Evolutionary conservation across 2,329 filamentous ascomycete species (phyloP), one percentile per base, ranked within the genome.

Genomic region (Lachnellula cervina): DNA sequence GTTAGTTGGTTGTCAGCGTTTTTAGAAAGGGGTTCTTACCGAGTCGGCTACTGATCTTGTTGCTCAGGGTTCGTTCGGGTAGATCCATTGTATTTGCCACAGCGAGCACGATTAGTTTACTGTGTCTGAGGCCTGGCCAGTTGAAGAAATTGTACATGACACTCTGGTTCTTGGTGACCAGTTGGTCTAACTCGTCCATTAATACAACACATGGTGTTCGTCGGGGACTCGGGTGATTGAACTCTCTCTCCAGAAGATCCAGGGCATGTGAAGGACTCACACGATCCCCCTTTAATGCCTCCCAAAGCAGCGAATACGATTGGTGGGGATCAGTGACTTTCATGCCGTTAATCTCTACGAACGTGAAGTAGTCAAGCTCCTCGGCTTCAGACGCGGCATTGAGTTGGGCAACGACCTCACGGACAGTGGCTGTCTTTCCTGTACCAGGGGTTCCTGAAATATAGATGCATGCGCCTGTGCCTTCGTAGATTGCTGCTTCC

Each of bases 121-220:
- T 96, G 72, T 99, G 92, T 49, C 89, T 83, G 52, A 97, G 78
- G 11, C 90, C 89, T 4, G 94, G 94, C 94, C 94, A 99, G 69
- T 99, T 99, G 81, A 99, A 99, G 73, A 99, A 99, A 72, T 99
- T 99, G 76, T 99, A 99, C 94, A 99, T 99, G 73, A 99, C 94
- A n/a, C 90, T 93, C 71, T 99, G 95, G 67, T 96, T 97, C 69
- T 93, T 94, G 13, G 94, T 99, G 5, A 99, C 95, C 7, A 99
- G 82, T 73, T 99, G 94, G 70, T 99, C 94, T 48, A 99, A 80
- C 73, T 99, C 94, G 68, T 99, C 94, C 94, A 99, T 99, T 50
- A 99, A 76, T 2, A 99, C 94, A 14, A 99, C 94, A 69, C 93
- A 97, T 1, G 95, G 94, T 5, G 96, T 90, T 58, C 94, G 83